These are phyloP conservation scores for Lachnellula arida DNA, from an alignment of 2,329 filamentous ascomycete genomes.

Conservation along the genomic window DNA sequence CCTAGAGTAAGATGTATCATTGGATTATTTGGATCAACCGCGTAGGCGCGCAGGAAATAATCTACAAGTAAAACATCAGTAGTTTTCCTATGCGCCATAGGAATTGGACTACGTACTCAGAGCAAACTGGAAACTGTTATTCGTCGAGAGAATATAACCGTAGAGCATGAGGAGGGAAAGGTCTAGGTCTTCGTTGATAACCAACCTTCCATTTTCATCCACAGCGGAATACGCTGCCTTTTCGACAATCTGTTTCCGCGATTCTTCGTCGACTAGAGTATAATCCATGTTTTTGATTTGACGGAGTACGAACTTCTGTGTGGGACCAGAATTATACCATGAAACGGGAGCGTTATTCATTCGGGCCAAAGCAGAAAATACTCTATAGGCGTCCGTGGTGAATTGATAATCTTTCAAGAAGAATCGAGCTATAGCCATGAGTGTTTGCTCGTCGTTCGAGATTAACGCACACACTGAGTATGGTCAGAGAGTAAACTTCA, in stretches of 20 bases:
- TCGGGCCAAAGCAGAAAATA: conserved; percentile 75
- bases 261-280: conserved; percentile 49
- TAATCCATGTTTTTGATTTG: conserved; percentile 89
- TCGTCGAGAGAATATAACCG: conserved; percentile 81
- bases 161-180: conserved; percentile 81
- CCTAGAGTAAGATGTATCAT: conserved; percentile 78
- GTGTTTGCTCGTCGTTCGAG: conserved; percentile 73
- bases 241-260: conserved; percentile 42
- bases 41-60: conserved; percentile 77
- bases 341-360: conserved; percentile 67
- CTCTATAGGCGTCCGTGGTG: conserved; percentile 74
- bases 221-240: conserved; percentile 35
- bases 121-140: conserved; percentile 77
- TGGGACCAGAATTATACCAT: conserved; percentile 75
- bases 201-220: conserved; percentile 32
- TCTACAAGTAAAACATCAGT: conserved; percentile 38
- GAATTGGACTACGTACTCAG: conserved; percentile 51
- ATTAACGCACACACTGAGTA: conserved; percentile 72
- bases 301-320: conserved; percentile 86
- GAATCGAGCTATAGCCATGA: conserved; percentile 68
- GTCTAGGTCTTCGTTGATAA: conserved; percentile 50
- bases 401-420: conserved; percentile 81
- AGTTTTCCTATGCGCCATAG: not conserved
- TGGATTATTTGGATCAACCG: conserved; percentile 70
- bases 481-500: conserved; percentile 11